Base-by-base conservation (phyloP, 805 yeast species). In the Vanderwaltozyma tropicalis region DNA sequence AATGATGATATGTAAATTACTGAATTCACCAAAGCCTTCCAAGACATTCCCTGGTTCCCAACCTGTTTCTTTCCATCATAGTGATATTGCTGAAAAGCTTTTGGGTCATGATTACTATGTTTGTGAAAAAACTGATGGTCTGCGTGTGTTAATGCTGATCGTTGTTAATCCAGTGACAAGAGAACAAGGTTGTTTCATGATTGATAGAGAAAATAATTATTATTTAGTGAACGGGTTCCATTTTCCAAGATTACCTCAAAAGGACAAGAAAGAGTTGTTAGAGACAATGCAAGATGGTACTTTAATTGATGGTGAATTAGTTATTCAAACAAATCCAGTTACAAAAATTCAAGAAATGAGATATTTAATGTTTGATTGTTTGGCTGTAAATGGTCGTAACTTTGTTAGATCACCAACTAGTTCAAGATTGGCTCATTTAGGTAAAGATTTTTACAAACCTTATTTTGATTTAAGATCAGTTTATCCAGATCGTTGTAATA, bases 111-210 rank as follows among this genome's bases (percentile, higher is more conserved):
- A 94, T 52, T 92, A 88, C 55, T 79, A 78, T 47, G 98, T 92
- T 0, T 94, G 98, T 63, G 99, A 92, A 53, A 92, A 92, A 57
- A 76, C 92, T 0, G 98, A 92, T 61, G 99, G 99, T 0, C 64
- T 89, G 34, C 67, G 99, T 37, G 86, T 94, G 41, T 64, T 92
- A 38, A 67, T 92, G 68, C 70, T 81, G 37, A 69, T 78, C 4
- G 61, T 82, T 21, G 62, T 73, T 7, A 63, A 74, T 45, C 80
- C 79, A 39, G 80, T 81, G 12, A 74, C 77, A 6, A 78, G 76
- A 21, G 89, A 85, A 33, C 97, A 92, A 57, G 89, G 94, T 3
- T 83, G 86, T 7, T 92, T 87, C 52, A 65, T 92, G 46, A 80
- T 92, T 28, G 89, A 94, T 22, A 69, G 99, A 52, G 89, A 81